Evolutionary conservation across 306 rosid genomes (phyloP).

Genomic region (Quercus rubra): DNA sequence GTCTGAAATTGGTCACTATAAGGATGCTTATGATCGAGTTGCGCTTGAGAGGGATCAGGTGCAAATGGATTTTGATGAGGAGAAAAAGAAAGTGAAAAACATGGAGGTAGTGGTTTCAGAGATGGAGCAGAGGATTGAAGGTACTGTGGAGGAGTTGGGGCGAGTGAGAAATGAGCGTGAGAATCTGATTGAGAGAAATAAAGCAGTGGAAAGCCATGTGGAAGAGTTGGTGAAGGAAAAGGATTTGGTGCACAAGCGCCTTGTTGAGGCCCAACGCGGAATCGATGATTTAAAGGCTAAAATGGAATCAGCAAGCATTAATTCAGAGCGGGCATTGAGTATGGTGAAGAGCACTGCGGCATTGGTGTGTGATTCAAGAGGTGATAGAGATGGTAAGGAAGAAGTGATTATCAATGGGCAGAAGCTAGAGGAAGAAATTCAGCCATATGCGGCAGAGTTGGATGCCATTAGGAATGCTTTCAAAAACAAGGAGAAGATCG

Average conservation of each 20-base stretch:
- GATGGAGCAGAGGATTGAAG: slow-evolving; percentile 34
- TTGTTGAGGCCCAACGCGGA: slow-evolving; percentile 24
- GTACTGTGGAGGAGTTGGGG: slow-evolving; percentile 28
- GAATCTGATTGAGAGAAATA: slow-evolving; percentile 28
- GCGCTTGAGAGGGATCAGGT: slow-evolving; percentile 21
- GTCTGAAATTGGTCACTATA: slow-evolving; percentile 27
- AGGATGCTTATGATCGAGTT: slow-evolving; percentile 18
- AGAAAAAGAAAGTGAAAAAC: slow-evolving; percentile 39
- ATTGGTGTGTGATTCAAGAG: slow-evolving; percentile 23
- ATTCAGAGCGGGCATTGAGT: slow-evolving; percentile 38
- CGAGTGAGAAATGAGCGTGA: slow-evolving; percentile 26
- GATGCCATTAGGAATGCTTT: slow-evolving; percentile 66
- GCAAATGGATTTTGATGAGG: slow-evolving; percentile 37
- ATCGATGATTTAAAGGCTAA: slow-evolving; percentile 41
- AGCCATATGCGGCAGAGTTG: slow-evolving; percentile 43
- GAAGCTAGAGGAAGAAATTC: slow-evolving; percentile 43
- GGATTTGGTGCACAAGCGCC: slow-evolving; percentile 25
- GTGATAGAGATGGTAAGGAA: slow-evolving; percentile 11
- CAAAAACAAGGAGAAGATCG: slow-evolving; percentile 47
- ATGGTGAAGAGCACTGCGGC: slow-evolving; percentile 62
- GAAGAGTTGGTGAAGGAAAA: slow-evolving; percentile 45
- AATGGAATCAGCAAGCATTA: slow-evolving; percentile 30
- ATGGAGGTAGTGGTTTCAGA: slow-evolving; percentile 30
- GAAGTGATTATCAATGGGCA: slow-evolving; percentile 32
- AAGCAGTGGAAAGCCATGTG: slow-evolving; percentile 27